phyloP scores from a whole-genome alignment of 2,329 filamentous ascomycete genomes.

The Triangularia setosa region DNA sequence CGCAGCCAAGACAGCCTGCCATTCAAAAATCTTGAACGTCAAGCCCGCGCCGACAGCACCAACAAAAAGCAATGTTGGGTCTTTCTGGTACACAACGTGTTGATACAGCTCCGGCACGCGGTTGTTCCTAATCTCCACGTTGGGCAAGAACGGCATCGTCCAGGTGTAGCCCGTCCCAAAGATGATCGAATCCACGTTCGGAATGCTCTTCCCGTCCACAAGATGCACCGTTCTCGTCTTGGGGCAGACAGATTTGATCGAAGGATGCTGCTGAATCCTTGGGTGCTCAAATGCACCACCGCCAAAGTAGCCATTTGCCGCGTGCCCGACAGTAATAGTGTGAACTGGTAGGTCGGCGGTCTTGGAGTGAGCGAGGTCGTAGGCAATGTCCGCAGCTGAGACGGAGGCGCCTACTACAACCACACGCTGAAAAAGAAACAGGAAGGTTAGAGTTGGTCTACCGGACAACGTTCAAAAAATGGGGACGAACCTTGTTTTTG shows the following conservation, averaged over 20 bases:
- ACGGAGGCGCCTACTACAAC: conserved; percentile 62
- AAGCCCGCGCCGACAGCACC: conserved; percentile 55
- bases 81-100: conserved; percentile 52
- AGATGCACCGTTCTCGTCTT: conserved; percentile 49
- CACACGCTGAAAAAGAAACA: conserved; percentile 42
- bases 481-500: conserved; percentile 39
- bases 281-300: conserved; percentile 59
- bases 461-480: not conserved
- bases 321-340: conserved; percentile 47
- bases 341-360: conserved; percentile 46
- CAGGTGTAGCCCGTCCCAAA: conserved; percentile 65
- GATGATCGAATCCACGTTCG: conserved; percentile 57
- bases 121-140: conserved; percentile 50
- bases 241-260: conserved; percentile 41
- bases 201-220: conserved; percentile 48
- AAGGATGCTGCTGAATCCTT: conserved; percentile 42
- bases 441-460: not conserved
- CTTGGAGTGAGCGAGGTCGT: conserved; percentile 42
- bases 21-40: conserved; percentile 67
- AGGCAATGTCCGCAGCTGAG: conserved; percentile 59
- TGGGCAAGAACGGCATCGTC: conserved; percentile 58
- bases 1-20: conserved; percentile 61
- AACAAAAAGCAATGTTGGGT: conserved; percentile 54
- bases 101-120: conserved; percentile 54
- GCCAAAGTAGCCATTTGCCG: conserved; percentile 52